phyloP scores from a whole-genome alignment of 176 grass and related monocot species.

The Otatea glauca region DNA sequence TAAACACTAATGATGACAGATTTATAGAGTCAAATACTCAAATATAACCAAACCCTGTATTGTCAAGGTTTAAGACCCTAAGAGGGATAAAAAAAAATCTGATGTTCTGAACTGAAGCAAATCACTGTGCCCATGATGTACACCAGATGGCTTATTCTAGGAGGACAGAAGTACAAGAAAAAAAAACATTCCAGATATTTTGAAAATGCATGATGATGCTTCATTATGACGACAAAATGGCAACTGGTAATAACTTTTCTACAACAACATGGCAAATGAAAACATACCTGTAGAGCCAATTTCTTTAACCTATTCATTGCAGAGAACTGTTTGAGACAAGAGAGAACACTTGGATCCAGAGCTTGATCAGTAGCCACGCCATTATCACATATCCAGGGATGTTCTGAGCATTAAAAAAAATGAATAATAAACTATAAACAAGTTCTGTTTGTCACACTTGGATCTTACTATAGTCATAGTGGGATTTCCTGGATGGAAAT shows the following conservation, averaged over 20 bases:
- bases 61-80: not conserved
- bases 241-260: not conserved
- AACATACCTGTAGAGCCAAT: conserved; percentile 60
- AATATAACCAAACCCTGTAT: not conserved
- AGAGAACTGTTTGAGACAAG: conserved; percentile 81
- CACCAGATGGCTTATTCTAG: not conserved
- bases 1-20: not conserved
- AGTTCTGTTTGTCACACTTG: not conserved
- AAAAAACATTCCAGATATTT: not conserved
- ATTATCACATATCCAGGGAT: conserved; percentile 94
- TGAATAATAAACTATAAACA: conserved; percentile 32
- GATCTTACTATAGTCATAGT: conserved; percentile 13
- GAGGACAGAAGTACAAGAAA: not conserved
- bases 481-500: not conserved
- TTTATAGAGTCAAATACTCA: not conserved
- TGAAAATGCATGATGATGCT: conserved; percentile 8
- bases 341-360: conserved; percentile 82
- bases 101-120: not conserved
- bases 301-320: conserved; percentile 95
- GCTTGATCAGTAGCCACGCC: conserved; percentile 59
- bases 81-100: not conserved
- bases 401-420: conserved; percentile 49
- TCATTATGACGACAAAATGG: not conserved
- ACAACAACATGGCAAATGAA: not conserved
- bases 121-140: not conserved